phyloP scores from a whole-genome alignment of 2,329 filamentous ascomycete genomes.

The Diaporthe sp. region DNA sequence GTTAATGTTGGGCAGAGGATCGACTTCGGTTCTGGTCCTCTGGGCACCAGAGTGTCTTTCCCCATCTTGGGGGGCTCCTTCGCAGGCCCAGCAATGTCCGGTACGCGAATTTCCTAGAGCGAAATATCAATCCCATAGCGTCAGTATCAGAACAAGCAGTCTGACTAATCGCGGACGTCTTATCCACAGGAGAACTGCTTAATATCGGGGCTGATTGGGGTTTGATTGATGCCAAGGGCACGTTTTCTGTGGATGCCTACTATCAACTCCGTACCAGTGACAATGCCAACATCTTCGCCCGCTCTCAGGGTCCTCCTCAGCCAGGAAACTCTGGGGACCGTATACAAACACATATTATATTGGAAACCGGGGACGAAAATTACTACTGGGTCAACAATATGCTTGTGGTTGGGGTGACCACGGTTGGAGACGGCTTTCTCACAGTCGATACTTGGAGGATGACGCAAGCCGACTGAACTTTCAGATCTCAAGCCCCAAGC shows the following conservation, averaged over 20 bases:
- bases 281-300: constrained; percentile 11
- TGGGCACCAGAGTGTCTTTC: background rate
- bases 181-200: background rate
- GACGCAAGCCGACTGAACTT: background rate
- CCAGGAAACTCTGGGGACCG: background rate
- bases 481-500: background rate
- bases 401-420: background rate
- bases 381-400: constrained; percentile 24
- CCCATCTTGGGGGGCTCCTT: background rate
- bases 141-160: background rate
- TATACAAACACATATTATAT: background rate
- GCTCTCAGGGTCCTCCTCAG: background rate
- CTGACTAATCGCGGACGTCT: background rate
- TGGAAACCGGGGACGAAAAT: constrained; percentile 11
- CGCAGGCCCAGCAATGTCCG: background rate
- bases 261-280: constrained; percentile 16
- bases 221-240: background rate
- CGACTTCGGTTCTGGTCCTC: background rate
- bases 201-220: background rate
- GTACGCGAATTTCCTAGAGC: background rate
- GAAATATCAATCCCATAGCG: too few relatives aligned
- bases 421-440: background rate
- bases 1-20: background rate
- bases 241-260: background rate
- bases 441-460: background rate